Conservation (phyloP, 179 eudicot genomes). For the Spergularia azorica region DNA sequence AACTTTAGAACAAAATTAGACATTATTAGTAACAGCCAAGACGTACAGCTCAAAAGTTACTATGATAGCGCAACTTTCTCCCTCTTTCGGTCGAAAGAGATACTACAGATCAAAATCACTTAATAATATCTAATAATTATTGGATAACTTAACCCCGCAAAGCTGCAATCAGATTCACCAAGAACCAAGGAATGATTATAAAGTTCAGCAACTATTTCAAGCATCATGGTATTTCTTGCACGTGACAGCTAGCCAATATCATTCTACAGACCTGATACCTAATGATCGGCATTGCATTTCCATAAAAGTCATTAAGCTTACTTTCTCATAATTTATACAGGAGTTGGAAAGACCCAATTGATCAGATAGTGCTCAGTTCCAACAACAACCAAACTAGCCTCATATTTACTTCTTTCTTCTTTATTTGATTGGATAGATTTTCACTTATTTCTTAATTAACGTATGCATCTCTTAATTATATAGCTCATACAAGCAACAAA, state of each 20-base stretch:
- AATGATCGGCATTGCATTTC: no score
- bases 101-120: background rate
- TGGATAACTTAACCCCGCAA: background rate
- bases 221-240: background rate
- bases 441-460: background rate
- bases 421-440: no score
- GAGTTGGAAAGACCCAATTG: background rate
- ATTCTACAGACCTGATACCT: no score
- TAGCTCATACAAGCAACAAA: background rate
- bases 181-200: constrained; percentile 2
- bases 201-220: background rate
- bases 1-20: no score
- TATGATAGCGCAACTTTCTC: background rate
- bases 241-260: no score
- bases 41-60: background rate
- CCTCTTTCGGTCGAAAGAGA: background rate
- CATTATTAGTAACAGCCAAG: no score
- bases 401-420: no score
- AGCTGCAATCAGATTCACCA: background rate
- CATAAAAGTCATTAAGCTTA: background rate
- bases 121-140: background rate
- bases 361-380: background rate
- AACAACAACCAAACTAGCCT: background rate
- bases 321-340: background rate
- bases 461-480: background rate